These are phyloP conservation scores for Panicum miliaceum DNA, from an alignment of 176 grass and related monocot genomes.

Conservation along the genomic window DNA sequence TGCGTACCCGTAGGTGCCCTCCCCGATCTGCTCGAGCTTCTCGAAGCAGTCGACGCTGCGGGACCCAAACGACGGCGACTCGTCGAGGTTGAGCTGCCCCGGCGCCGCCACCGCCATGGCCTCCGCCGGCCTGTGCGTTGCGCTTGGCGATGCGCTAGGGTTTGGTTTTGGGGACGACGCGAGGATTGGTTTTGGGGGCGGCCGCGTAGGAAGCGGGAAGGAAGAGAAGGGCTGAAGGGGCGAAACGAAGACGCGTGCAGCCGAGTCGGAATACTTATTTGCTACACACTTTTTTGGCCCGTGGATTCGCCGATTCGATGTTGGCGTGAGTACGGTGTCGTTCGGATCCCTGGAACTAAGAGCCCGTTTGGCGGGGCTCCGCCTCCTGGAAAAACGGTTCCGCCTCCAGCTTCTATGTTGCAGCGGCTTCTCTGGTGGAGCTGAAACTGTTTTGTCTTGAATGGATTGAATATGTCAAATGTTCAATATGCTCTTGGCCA, in stretches of 20 bases:
- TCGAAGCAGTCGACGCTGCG: constrained; percentile 40
- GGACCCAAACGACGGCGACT: constrained; percentile 68
- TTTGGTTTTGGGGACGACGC: constrained; percentile 18
- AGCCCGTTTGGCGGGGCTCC: no score
- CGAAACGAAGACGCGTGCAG: not conserved
- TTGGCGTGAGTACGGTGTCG: no score
- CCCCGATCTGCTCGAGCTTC: constrained; percentile 38
- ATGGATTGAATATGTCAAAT: no score
- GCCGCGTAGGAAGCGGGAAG: not conserved
- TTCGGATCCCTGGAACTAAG: no score
- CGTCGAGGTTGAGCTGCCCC: constrained; percentile 74
- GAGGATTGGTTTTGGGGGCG: constrained; percentile 6
- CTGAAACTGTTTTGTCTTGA: no score
- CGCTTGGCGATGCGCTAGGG: constrained; percentile 25
- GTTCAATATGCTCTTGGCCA: no score
- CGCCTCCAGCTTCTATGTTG: no score
- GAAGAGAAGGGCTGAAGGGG: not conserved
- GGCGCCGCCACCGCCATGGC: constrained; percentile 64
- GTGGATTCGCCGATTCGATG: not conserved
- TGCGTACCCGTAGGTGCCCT: constrained; percentile 45
- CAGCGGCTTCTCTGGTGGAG: no score
- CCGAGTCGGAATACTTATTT: not conserved
- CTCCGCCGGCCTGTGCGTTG: not conserved
- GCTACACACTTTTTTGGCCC: not conserved
- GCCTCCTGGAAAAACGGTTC: no score